Conservation (phyloP, 768 basidiomycete species). For the Lentinula sp. region DNA sequence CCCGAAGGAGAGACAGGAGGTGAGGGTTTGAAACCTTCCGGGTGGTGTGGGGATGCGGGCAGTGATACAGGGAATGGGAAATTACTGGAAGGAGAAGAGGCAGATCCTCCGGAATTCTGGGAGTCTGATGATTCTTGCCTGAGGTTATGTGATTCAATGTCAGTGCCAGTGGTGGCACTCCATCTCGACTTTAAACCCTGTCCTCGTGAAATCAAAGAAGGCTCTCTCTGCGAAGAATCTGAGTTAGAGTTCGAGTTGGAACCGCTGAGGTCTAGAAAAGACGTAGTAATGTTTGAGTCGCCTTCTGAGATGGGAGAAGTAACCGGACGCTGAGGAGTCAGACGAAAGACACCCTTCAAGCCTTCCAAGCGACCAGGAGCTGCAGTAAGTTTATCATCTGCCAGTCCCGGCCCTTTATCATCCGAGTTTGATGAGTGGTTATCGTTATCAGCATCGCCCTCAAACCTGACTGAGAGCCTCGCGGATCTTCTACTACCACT, state of each 20-base stretch:
- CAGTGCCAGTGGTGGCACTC: conserved; percentile 31
- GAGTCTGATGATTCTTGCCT: conserved; percentile 12
- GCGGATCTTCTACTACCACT: conserved; percentile 4
- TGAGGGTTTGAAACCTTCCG: conserved; percentile 16
- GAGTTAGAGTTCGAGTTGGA: conserved; percentile 20
- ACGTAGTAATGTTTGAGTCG: conserved; percentile 14
- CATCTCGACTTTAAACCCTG: conserved; percentile 27
- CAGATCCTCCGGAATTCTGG: conserved; percentile 13
- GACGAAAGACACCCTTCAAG: conserved; percentile 13
- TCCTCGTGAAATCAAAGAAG: conserved; percentile 1
- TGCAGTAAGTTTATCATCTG: conserved; percentile 10
- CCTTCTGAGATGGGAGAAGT: conserved; percentile 10
- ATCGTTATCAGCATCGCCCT: conserved; percentile 2
- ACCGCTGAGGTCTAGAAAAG: conserved; percentile 33
- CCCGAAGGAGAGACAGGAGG: conserved; percentile 10
- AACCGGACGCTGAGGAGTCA: conserved; percentile 17
- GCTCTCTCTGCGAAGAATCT: conserved; percentile 11
- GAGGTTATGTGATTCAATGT: conserved; percentile 18
- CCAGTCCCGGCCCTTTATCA: conserved; percentile 9
- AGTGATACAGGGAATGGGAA: conserved; percentile 44
- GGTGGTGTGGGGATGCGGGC: conserved; percentile 33
- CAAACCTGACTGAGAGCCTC: conserved; percentile 14
- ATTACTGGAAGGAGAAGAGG: conserved; percentile 9
- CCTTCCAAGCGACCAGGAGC: neutral
- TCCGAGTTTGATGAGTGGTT: neutral